Evolutionary conservation across 2,329 filamentous ascomycete species (phyloP), one percentile per base, ranked within the genome.

Genomic region (Madurella mycetomatis): DNA sequence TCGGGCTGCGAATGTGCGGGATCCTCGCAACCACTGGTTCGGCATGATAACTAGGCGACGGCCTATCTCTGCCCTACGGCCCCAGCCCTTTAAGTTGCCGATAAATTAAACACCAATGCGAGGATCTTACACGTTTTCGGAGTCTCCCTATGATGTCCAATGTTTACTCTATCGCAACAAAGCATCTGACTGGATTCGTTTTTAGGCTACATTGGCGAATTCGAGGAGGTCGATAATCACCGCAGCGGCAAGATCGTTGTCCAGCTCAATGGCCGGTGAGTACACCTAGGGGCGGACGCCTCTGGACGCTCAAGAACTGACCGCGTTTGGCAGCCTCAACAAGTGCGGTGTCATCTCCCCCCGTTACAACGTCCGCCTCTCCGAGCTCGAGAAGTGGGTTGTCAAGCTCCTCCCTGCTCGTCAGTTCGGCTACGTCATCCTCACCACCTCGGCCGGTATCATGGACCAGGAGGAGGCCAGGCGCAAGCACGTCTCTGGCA

Each of bases 31-130:
- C 25, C 30, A 19, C 31, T 25, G 19, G 50, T 86, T 94, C 94
- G 92, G 92, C 87, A 88, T 96, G 90, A 97, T 97, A 97, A 97
- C 94, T 99, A 96, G 92, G 90, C 87, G 86, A 90, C 84, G 85
- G 86, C 92, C 86, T 87, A 84, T 48, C 74, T 72, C 82, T 75
- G 64, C 65, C 65, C 74, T 80, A 76, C 91, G 89, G 87, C 86
- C 82, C 87, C 85, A 90, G 92, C 90, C 92, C 90, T 99, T 97
- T 99, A 97, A 97, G 85, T 95, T 85, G 85, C 90, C 92, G 94
- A 95, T 88, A 99, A 78, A 99, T 94, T 75, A 79, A 88, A 72
- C 67, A 68, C 71, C 75, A 55, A 74, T 75, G 84, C 86, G 86
- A 86, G 84, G 87, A 87, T 92, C 91, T 96, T 95, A 96, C 91